Evolutionary conservation across 768 basidiomycete species (phyloP).

Genomic region (Guyanaporus albipodus): DNA sequence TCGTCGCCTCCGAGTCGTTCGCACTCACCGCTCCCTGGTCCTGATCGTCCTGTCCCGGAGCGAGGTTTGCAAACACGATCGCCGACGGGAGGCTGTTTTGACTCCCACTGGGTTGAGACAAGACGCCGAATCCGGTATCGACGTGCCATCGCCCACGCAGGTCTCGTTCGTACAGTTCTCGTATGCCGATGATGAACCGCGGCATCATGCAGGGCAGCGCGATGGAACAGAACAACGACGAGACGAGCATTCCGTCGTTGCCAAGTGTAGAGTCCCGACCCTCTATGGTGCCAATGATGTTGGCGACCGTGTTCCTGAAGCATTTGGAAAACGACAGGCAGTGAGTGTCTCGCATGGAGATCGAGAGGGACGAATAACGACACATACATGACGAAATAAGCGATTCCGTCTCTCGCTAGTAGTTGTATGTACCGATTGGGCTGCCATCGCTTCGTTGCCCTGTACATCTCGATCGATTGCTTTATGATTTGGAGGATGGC

Average conservation of each 20-base stretch:
- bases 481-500: conserved; percentile 1
- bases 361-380: no score
- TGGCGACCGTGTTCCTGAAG: background rate
- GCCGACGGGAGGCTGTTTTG: background rate
- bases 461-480: conserved; percentile 1
- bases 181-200: background rate
- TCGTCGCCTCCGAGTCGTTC: no score
- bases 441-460: conserved; percentile 1
- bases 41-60: background rate
- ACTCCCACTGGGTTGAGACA: background rate
- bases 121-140: background rate
- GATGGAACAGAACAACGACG: background rate
- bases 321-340: background rate
- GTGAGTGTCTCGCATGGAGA: background rate
- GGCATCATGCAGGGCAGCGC: background rate
- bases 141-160: background rate
- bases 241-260: background rate
- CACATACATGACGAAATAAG: conserved; percentile 11
- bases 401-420: conserved; percentile 1
- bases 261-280: no score
- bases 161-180: background rate
- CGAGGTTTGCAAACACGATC: background rate
- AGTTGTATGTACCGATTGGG: background rate
- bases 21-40: background rate
- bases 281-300: background rate